A percentile compares a stretch with the other conserved stretches of the same genome.
Evolutionary conservation across 768 basidiomycete species (phyloP).

Genomic region (Mycena belliarum): DNA sequence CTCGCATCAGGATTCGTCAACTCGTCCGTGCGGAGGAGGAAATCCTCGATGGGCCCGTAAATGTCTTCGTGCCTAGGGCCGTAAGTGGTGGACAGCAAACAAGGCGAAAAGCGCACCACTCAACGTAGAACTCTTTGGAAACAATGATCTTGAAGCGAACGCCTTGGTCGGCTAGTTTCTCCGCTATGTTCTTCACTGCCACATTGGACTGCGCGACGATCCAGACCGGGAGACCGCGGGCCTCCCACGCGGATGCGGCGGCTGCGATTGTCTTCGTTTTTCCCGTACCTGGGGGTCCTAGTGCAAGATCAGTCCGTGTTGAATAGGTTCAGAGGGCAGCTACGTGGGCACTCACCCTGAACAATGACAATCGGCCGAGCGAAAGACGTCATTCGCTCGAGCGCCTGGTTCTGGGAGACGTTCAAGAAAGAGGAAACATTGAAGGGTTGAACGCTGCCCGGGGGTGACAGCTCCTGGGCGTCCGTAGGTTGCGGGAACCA

Average conservation of each 20-base stretch:
- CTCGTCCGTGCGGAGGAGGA: conserved; percentile 49
- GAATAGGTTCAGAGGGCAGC: too few relatives aligned
- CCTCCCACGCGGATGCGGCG: conserved; percentile 33
- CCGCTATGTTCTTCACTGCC: conserved; percentile 83
- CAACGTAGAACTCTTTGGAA: conserved; percentile 33
- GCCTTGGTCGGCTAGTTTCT: conserved; percentile 53
- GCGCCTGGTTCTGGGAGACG: background rate
- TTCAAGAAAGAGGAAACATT: background rate
- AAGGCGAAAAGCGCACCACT: too few relatives aligned
- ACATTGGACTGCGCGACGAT: conserved; percentile 75
- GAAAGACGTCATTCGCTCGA: background rate
- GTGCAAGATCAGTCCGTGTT: too few relatives aligned
- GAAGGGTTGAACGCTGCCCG: background rate
- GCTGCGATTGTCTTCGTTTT: conserved; percentile 66
- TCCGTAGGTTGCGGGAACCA: background rate
- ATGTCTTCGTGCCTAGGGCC: conserved; percentile 83
- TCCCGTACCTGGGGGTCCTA: conserved; percentile 66
- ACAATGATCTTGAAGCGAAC: conserved; percentile 61
- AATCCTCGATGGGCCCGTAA: conserved; percentile 48
- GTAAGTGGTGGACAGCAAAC: too few relatives aligned
- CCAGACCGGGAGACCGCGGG: conserved; percentile 47
- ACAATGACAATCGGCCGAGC: conserved; percentile 3
- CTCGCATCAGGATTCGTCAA: too few relatives aligned
- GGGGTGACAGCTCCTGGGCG: background rate
- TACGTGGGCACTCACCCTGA: conserved; percentile 1